Percentiles rank a stretch among this genome's conserved stretches.
Evolutionary conservation across 371 early-diverging fungal genomes (phyloP).

Genomic region (Mucor saturninus): DNA sequence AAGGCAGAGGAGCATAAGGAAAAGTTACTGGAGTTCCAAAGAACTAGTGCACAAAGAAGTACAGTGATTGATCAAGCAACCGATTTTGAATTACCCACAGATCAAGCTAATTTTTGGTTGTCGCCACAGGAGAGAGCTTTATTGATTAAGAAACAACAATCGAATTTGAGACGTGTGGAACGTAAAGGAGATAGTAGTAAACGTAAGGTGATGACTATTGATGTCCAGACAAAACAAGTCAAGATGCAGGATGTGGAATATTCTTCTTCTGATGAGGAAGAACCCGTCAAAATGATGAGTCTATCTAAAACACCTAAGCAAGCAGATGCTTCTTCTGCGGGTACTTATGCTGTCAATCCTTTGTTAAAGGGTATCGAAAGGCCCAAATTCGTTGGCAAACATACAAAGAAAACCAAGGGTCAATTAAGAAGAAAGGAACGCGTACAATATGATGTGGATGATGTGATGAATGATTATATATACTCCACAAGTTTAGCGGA

Average conservation of each 20-base stretch:
- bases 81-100: constrained; percentile 74
- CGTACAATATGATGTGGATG: constrained; percentile 38
- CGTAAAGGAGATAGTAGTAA: constrained; percentile 50
- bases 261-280: constrained; percentile 31
- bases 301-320: not conserved
- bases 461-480: constrained; percentile 30
- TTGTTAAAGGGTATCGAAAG: constrained; percentile 37
- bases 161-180: constrained; percentile 53
- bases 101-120: constrained; percentile 75
- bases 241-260: constrained; percentile 41
- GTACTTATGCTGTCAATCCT: constrained; percentile 53
- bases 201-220: constrained; percentile 72
- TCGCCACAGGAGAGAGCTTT: constrained; percentile 75
- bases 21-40: constrained; percentile 78
- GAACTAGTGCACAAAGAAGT: constrained; percentile 78
- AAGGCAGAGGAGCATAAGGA: constrained; percentile 78
- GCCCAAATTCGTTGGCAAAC: constrained; percentile 42
- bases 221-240: constrained; percentile 63
- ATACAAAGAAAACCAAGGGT: constrained; percentile 24
- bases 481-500: constrained; percentile 35
- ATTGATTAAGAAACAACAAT: constrained; percentile 53
- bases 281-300: constrained; percentile 15
- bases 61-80: constrained; percentile 80
- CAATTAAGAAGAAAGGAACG: constrained; percentile 31
- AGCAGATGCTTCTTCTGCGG: constrained; percentile 19